Evolutionary conservation across 1,139 yeast genomes (phyloP).

Genomic region (Scheffersomyces stambukii): DNA sequence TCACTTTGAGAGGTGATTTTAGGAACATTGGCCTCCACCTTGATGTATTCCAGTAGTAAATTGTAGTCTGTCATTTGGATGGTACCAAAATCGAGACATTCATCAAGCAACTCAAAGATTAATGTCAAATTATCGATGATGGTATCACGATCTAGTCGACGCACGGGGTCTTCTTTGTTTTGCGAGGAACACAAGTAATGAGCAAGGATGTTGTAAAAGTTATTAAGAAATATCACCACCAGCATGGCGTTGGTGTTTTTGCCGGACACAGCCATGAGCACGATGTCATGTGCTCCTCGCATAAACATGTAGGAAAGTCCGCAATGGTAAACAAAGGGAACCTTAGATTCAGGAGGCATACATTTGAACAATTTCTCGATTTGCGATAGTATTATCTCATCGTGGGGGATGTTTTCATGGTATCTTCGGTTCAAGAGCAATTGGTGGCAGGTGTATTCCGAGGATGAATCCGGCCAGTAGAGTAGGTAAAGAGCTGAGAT

Average conservation of each 20-base stretch:
- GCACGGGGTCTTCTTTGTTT: constrained; percentile 3
- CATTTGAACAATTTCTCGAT: constrained; percentile 24
- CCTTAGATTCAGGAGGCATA: constrained; percentile 14
- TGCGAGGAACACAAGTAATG: constrained; percentile 24
- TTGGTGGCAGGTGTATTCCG: constrained; percentile 29
- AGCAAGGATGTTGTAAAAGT: constrained; percentile 26
- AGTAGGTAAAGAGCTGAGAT: constrained; percentile 37
- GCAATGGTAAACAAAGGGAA: constrained; percentile 25
- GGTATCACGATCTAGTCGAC: constrained; percentile 23
- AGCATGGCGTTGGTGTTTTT: constrained; percentile 39
- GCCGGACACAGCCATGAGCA: constrained; percentile 29
- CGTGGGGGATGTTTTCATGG: constrained; percentile 29
- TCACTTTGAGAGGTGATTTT: constrained; percentile 8
- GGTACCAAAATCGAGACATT: constrained; percentile 44
- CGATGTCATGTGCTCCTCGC: constrained; percentile 25
- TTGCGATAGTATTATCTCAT: constrained; percentile 18
- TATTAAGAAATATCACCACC: constrained; percentile 32
- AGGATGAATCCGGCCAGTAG: constrained; percentile 29
- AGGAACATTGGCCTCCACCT: constrained; percentile 34
- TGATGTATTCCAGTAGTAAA: constrained; percentile 42
- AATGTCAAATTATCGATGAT: constrained; percentile 38
- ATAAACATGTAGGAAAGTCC: constrained; percentile 32
- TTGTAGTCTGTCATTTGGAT: constrained; percentile 43
- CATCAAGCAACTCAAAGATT: constrained; percentile 41
- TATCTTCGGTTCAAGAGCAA: constrained; percentile 34